phyloP scores from a whole-genome alignment of 2,329 filamentous ascomycete species.

The Tolypocladium endophyticum region DNA sequence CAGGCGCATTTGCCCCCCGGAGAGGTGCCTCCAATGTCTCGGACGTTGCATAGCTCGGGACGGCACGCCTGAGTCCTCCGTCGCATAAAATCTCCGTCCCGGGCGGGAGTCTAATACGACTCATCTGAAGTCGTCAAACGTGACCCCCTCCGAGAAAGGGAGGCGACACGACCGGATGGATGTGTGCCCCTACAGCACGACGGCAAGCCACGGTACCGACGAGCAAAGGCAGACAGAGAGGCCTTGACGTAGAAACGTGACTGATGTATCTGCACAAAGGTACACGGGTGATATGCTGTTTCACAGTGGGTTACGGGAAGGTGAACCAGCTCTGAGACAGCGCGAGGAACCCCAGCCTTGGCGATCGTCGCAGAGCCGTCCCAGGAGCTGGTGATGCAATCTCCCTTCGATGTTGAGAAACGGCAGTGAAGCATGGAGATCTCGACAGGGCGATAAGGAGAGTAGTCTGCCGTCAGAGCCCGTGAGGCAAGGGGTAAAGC shows the following conservation, averaged over 20 bases:
- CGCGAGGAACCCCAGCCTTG: background rate
- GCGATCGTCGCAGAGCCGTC: background rate
- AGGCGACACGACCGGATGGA: too few relatives aligned
- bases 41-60: background rate
- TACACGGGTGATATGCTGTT: background rate
- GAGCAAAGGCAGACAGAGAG: background rate
- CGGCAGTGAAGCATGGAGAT: too few relatives aligned
- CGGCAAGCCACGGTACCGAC: background rate
- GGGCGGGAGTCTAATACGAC: background rate
- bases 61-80: background rate
- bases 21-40: background rate
- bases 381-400: background rate
- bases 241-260: background rate
- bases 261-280: background rate
- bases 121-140: background rate
- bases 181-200: background rate
- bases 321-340: background rate
- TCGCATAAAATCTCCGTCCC: too few relatives aligned
- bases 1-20: background rate
- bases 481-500: background rate
- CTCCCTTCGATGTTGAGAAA: background rate
- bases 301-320: background rate
- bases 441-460: background rate
- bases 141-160: background rate
- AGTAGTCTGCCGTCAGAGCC: background rate